Conservation (phyloP, 441 rosid genomes). For the Rhodomyrtus psidioides region DNA sequence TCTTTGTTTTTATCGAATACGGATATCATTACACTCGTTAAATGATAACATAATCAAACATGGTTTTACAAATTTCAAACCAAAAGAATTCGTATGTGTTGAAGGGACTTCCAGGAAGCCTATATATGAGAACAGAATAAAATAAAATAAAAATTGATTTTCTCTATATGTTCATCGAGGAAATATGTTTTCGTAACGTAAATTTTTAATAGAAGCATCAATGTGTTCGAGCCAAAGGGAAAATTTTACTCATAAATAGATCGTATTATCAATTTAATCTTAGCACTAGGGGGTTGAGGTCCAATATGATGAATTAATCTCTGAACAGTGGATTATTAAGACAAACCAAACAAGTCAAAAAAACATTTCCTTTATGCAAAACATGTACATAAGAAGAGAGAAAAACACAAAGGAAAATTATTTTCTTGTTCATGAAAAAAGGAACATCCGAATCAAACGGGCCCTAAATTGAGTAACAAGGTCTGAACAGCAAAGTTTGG, state of each 20-base stretch:
- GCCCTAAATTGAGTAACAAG: not conserved
- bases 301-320: not conserved
- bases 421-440: not conserved
- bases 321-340: not conserved
- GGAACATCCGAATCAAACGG: not conserved
- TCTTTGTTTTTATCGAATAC: not conserved
- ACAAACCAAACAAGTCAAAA: not conserved
- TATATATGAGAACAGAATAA: not conserved
- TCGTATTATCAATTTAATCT: not conserved
- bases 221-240: not conserved
- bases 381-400: not conserved
- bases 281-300: not conserved
- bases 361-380: not conserved
- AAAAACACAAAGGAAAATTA: not conserved
- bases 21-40: not conserved
- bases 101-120: not conserved
- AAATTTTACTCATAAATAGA: not conserved
- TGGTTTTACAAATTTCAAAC: not conserved
- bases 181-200: not conserved
- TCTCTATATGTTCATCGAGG: not conserved
- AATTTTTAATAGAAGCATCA: not conserved
- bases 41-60: not conserved
- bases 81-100: not conserved
- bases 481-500: not conserved
- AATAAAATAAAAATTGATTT: not conserved